Conservation (phyloP, 495 filamentous ascomycete species). For the Sporormia fimetaria region DNA sequence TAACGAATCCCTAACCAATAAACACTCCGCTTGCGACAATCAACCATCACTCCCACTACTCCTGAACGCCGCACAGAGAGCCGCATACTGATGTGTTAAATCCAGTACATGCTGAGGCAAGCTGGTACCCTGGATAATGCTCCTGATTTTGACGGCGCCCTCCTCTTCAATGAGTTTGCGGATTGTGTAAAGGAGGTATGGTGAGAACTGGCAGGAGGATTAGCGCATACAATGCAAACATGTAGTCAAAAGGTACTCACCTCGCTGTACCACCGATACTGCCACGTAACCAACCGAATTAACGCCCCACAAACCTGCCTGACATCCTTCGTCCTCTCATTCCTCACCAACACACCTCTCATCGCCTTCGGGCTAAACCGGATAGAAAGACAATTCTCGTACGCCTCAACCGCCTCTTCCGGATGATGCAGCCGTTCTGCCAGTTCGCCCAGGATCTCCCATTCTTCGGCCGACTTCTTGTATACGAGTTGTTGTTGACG, state of each 20-base stretch:
- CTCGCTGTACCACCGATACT: slow-evolving; percentile 98
- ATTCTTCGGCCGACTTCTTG: slow-evolving; percentile 91
- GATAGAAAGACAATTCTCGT: slow-evolving; percentile 65
- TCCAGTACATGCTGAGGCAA: slow-evolving; percentile 86
- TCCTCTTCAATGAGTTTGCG: slow-evolving; percentile 93
- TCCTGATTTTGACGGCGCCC: slow-evolving; percentile 92
- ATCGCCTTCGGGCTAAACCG: slow-evolving; percentile 87
- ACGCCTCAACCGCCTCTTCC: slow-evolving; percentile 86
- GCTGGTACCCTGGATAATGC: slow-evolving; percentile 91
- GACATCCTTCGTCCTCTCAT: slow-evolving; percentile 62
- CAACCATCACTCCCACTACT: slow-evolving; percentile 88
- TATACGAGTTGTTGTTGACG: slow-evolving; percentile 82
- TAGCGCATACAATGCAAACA: background rate
- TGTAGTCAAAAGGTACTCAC: slow-evolving; percentile 34
- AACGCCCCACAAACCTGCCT: slow-evolving; percentile 64
- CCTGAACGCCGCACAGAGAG: slow-evolving; percentile 83
- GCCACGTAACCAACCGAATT: slow-evolving; percentile 88
- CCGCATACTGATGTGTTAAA: slow-evolving; percentile 91
- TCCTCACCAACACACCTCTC: slow-evolving; percentile 66
- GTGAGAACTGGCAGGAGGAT: slow-evolving; percentile 60
- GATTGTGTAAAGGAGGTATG: slow-evolving; percentile 70
- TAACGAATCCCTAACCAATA: too few relatives aligned
- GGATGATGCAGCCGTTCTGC: slow-evolving; percentile 83
- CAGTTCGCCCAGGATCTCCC: slow-evolving; percentile 92
- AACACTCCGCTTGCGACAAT: slow-evolving; percentile 6